Evolutionary conservation across 106 monocot species (phyloP), one percentile per base, ranked within the genome.

Genomic region (Dendrobium nobile): DNA sequence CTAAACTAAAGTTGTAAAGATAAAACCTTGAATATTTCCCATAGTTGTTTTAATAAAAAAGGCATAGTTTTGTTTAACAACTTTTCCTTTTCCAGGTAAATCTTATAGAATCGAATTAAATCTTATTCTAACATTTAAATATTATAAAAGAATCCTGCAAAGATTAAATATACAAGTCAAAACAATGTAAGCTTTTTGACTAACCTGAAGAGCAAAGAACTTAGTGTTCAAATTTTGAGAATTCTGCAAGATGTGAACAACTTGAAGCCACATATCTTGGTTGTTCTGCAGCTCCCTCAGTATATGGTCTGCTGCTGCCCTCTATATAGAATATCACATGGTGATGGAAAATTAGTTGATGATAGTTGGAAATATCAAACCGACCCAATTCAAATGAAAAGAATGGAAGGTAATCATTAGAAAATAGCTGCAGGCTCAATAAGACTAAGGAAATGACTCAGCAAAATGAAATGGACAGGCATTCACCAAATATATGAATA

Each of bases 151-250:
- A 61, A 61, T 61, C 8, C 10, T 37, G 33, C 70, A 31, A 70
- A 13, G 1, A 31, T 70, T 15, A 13, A 31, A 37, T 3, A 9
- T n/a, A 70, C 51, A 51, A 13, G 51, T 51, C 51, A 72, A 33
- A 3, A 15, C 13, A 37, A 72, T 33, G 72, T 28, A 16, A 16
- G 2, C 16, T 40, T 72, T 72, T 44, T 13, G 43, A 4, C 86
- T 81, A 58, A 93, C 98, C 86, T 99, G 98, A 70, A 99, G 91
- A 9, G 98, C 90, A 91, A 95, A 99, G 82, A 99, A 99, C 79
- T 99, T 99, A 16, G 98, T 93, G 80, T 93, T 95, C 86, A 95
- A 78, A 77, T 87, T 99, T 75, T 95, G 95, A 8, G 98, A 91
- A 77, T 93, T 99, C 78, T 95, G 95, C 73, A 99, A 75, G 75